Conservation (phyloP, 495 filamentous ascomycete genomes). For the Aspergillus carlsbadensis region DNA sequence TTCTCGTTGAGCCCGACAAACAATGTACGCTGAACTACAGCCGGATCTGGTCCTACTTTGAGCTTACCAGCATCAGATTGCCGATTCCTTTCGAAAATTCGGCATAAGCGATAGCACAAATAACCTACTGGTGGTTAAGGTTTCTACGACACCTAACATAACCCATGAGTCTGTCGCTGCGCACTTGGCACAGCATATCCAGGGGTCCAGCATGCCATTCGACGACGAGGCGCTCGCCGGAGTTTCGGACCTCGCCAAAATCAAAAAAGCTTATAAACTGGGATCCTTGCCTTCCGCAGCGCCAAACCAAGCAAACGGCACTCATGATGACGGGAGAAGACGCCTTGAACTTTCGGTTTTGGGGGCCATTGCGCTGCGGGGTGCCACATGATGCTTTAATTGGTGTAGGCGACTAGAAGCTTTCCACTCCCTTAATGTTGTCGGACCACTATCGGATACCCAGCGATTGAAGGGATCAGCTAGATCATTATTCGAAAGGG, state of each 20-base stretch:
- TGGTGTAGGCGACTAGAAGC: not conserved
- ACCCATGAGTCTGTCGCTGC: slow-evolving; percentile 53
- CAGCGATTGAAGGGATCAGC: slow-evolving; percentile 7
- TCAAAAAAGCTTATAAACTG: slow-evolving; percentile 83
- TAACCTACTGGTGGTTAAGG: slow-evolving; percentile 73
- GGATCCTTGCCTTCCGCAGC: slow-evolving; percentile 46
- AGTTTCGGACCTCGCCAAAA: slow-evolving; percentile 63
- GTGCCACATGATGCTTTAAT: slow-evolving; percentile 35
- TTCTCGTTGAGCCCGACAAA: slow-evolving; percentile 79
- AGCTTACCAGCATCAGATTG: slow-evolving; percentile 61
- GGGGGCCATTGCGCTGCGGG: slow-evolving; percentile 72
- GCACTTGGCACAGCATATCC: slow-evolving; percentile 61
- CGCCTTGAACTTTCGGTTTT: slow-evolving; percentile 63
- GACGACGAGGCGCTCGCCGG: slow-evolving; percentile 58
- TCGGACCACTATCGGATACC: slow-evolving; percentile 35
- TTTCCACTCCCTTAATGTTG: not conserved
- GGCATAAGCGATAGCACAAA: slow-evolving; percentile 72
- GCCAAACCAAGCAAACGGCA: slow-evolving; percentile 25
- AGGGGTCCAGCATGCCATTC: slow-evolving; percentile 62
- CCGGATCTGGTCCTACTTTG: not conserved
- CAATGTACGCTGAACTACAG: slow-evolving; percentile 57
- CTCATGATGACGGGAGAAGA: slow-evolving; percentile 33
- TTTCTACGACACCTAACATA: slow-evolving; percentile 48
- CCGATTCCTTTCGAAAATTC: slow-evolving; percentile 84
- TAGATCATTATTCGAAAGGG: too few species aligned